phyloP scores from a whole-genome alignment of 495 filamentous ascomycete genomes.

The Trichoderma asperelloides region DNA sequence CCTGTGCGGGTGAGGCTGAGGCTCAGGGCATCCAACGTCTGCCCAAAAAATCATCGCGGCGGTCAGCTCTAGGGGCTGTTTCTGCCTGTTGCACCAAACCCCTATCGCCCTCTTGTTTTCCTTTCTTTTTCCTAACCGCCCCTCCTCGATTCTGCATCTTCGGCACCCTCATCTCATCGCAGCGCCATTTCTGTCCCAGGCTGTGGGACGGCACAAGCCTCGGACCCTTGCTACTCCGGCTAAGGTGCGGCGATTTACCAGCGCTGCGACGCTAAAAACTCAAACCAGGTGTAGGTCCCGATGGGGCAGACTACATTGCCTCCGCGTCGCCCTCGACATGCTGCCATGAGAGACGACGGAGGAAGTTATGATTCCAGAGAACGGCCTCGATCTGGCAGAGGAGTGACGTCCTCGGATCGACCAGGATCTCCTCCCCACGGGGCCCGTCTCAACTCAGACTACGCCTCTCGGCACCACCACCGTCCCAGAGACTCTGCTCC shows the following conservation, averaged over 20 bases:
- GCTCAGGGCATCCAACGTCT: background rate
- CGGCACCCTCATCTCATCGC: background rate
- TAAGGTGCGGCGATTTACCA: conserved; percentile 10
- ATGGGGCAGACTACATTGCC: background rate
- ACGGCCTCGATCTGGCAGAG: conserved; percentile 9
- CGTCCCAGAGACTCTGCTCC: conserved; percentile 12
- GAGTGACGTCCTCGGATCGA: conserved; percentile 12
- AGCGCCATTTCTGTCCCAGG: background rate
- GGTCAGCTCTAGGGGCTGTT: background rate
- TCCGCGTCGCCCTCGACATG: conserved; percentile 10
- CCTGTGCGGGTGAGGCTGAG: background rate
- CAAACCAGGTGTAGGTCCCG: conserved; percentile 8
- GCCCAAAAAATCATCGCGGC: background rate
- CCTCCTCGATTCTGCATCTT: background rate
- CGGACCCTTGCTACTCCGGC: conserved; percentile 3
- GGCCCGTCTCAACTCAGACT: conserved; percentile 8
- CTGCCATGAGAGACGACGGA: conserved; percentile 11
- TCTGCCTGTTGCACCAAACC: background rate
- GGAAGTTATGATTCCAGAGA: conserved; percentile 10
- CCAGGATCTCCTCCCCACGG: conserved; percentile 12
- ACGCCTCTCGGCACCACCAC: conserved; percentile 5
- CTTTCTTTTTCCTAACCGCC: background rate
- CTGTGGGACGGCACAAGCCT: background rate
- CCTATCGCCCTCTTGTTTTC: background rate
- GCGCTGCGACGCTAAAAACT: conserved; percentile 11